phyloP scores from a whole-genome alignment of 805 yeast genomes.

The Yamadazyma olivae region DNA sequence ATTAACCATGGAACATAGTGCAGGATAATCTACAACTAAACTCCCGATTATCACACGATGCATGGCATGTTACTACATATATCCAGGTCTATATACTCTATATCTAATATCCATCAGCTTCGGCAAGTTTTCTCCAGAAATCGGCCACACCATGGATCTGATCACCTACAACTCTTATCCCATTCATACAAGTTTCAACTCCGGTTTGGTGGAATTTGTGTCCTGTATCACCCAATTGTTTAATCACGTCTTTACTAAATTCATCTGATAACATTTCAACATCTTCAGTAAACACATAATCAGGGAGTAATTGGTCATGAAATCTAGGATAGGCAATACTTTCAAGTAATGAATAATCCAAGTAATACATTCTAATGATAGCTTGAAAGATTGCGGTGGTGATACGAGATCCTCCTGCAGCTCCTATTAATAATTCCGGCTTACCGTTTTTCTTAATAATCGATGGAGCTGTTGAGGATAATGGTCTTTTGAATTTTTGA shows the following conservation, averaged over 20 bases:
- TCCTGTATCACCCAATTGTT: conserved; percentile 40
- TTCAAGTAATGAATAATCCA: conserved; percentile 57
- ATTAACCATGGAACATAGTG: too few species aligned
- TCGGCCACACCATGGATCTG: conserved; percentile 74
- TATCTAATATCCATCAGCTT: conserved; percentile 62
- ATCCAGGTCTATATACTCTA: too few species aligned
- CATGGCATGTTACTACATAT: too few species aligned
- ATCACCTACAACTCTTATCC: conserved; percentile 45
- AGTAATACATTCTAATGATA: conserved; percentile 61
- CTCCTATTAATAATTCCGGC: conserved; percentile 75
- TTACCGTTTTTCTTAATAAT: conserved; percentile 46
- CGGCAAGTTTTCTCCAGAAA: conserved; percentile 84
- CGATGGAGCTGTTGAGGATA: conserved; percentile 80
- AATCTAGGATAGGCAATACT: conserved; percentile 76
- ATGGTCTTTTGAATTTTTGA: conserved; percentile 74
- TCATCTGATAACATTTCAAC: conserved; percentile 3
- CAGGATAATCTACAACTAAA: too few species aligned
- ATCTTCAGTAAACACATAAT: conserved; percentile 6
- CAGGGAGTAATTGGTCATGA: conserved; percentile 75
- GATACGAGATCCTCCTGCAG: conserved; percentile 93
- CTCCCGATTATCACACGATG: too few species aligned
- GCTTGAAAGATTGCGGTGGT: conserved; percentile 82
- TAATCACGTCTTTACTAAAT: conserved; percentile 32
- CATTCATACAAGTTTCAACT: conserved; percentile 41
- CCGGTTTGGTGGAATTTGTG: conserved; percentile 35